phyloP scores from a whole-genome alignment of 2,329 filamentous ascomycete species.

The Calycina marina region DNA sequence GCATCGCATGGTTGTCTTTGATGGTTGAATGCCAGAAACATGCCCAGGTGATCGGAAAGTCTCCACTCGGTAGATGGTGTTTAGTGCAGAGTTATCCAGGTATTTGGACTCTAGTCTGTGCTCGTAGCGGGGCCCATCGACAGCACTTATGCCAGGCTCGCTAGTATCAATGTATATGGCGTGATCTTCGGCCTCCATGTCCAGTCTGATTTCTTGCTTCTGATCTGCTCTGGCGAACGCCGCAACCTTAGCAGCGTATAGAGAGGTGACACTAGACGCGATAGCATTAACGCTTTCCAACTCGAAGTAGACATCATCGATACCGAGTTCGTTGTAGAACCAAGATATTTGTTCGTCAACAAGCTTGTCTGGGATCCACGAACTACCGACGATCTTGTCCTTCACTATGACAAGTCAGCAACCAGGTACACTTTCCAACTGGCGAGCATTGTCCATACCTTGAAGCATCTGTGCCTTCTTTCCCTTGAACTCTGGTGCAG shows the following conservation, averaged over 20 bases:
- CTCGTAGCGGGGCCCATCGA: slow-evolving; percentile 80
- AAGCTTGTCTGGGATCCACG: slow-evolving; percentile 74
- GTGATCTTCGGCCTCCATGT: slow-evolving; percentile 89
- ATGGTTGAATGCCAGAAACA: slow-evolving; percentile 48
- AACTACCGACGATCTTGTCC: slow-evolving; percentile 57
- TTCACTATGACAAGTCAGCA: slow-evolving; percentile 26
- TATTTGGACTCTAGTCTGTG: slow-evolving; percentile 91
- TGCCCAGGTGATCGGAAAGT: slow-evolving; percentile 86
- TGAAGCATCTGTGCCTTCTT: slow-evolving; percentile 57
- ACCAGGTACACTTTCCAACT: background rate
- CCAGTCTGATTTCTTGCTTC: slow-evolving; percentile 81
- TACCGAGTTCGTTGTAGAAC: slow-evolving; percentile 97
- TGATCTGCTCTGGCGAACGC: slow-evolving; percentile 89
- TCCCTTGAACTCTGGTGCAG: slow-evolving; percentile 85
- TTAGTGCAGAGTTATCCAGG: slow-evolving; percentile 59
- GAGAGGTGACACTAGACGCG: slow-evolving; percentile 83
- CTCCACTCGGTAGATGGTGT: slow-evolving; percentile 76
- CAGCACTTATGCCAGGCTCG: slow-evolving; percentile 64
- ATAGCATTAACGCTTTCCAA: slow-evolving; percentile 78
- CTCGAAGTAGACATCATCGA: slow-evolving; percentile 97
- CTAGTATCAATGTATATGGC: slow-evolving; percentile 99
- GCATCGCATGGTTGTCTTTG: slow-evolving; percentile 77
- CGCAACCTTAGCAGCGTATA: slow-evolving; percentile 94
- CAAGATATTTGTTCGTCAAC: slow-evolving; percentile 77
- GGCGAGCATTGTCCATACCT: too few relatives aligned